A percentile compares a stretch with the other conserved stretches of the same genome.
These are phyloP conservation scores for Sutorius eximius DNA, from an alignment of 1,284 basidiomycete species.

Conservation along the genomic window DNA sequence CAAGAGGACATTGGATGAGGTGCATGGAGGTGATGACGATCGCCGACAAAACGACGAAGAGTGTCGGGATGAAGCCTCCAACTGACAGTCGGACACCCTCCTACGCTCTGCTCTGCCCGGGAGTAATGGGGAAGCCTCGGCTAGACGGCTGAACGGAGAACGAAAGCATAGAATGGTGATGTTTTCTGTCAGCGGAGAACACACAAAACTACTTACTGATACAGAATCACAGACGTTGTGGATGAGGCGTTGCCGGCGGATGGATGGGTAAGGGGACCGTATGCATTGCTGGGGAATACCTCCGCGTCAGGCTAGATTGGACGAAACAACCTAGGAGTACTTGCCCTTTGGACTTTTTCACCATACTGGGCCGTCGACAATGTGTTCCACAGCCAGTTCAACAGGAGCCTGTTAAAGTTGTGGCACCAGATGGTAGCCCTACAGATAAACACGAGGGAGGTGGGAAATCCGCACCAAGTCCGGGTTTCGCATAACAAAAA, in stretches of 20 bases:
- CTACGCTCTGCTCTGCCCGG: no score
- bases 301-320: background rate
- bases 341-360: background rate
- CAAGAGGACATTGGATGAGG: background rate
- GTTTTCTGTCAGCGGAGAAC: no score
- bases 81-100: background rate
- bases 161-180: no score
- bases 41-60: background rate
- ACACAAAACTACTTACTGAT: background rate
- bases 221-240: background rate
- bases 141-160: background rate
- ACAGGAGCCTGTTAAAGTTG: background rate
- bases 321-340: background rate
- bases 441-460: background rate
- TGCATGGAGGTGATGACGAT: background rate
- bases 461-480: background rate
- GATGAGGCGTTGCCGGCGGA: background rate
- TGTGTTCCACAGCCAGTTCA: background rate
- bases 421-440: background rate
- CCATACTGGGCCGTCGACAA: background rate
- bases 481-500: background rate
- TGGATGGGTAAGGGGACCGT: background rate
- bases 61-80: background rate
- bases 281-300: background rate
- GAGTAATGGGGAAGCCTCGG: conserved; percentile 2